Base-by-base conservation (phyloP, 1,284 basidiomycete species). In the Tylopilus orsonianus region DNA sequence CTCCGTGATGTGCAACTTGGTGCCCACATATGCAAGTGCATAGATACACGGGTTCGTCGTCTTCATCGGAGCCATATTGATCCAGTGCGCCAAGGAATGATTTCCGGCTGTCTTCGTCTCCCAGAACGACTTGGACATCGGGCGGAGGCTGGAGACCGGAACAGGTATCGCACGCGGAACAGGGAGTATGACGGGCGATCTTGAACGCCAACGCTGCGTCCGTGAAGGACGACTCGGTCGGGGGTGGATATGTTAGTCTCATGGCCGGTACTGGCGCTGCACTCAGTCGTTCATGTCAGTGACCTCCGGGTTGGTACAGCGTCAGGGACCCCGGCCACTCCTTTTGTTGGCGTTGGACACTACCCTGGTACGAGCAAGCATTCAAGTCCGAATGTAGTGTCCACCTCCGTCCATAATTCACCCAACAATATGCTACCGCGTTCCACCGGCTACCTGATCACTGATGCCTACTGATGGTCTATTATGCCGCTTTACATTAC, bases 21-120 rank as follows among this genome's bases (percentile, higher is more conserved):
- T 94, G 93, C 0, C 87, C 84, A 67, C 93, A 97, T 13, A 67
- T 75, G 64, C 92, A 95, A 0, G 64, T 66, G 33, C 78, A 75
- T 53, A 92, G 77, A 68, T 89, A 90, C 9, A 72, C 70, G 26
- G 62, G 62, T 37, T 71, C 66, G 18, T 74, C 73, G 33, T 82
- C 80, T 52, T 85, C 80, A 58, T 85, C 84, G 2, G 82, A 88
- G 45, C 78, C 81, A 53, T 86, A 85, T 59, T 81, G 77, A 40
- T 73, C 78, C 32, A 84, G 65, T 44, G 74, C 77, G 34, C 71
- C 76, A 38, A 81, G 67, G 13, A 73, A 73, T 41, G 75, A 74
- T 53, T 78, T 72, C 42, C 68, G 65, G 44, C 73, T 70, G 47
- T 68, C 61, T 26, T 69, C 67, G 43, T 81, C 76, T 49, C 82